Base-by-base conservation (phyloP, 768 basidiomycete species). In the Hericium erinaceus region DNA sequence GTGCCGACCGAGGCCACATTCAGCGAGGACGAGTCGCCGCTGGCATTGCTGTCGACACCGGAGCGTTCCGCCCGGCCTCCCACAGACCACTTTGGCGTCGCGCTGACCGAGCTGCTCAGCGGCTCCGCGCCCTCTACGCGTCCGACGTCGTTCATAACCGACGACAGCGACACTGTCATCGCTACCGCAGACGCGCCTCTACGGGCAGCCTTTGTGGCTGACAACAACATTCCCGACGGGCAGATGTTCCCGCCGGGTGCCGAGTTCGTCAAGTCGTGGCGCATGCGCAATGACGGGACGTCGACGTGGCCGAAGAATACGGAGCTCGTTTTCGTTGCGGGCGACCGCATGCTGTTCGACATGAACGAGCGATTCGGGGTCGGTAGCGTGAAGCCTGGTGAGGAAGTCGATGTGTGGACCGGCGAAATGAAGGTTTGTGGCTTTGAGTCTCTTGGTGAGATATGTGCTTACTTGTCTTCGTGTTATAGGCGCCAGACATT, bases 241-340 rank as follows among this genome's bases (percentile, higher is more conserved):
- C 87, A 90, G 22, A 64, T 78, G 52, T 87, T 92, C 66, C 88
- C 89, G 33, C 83, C 89, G 7, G 91, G 91, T 38, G 89, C 88
- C 0, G 88, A 89, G 67, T 94, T 93, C 64, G 80, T 91, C 56
- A 93, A 92, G 70, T 82, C 82, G 20, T 94, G 91, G 91, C 75
- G 77, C 57, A 77, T 92, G 75, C 60, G 75, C 33, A 94, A 94
- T 64, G 78, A 78, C 62, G 84, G 89, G 15, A 65, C 63, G 13
- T 56, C 68, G 5, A 76, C 82, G 18, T 93, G 89, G 90, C 87
- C 87, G 0, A 75, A 78, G 26, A 70, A 73, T 12, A 90, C 90
- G 0, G 77, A 83, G 64, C 69, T 93, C 16, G 77, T 80, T 10
- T 92, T 84, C 63, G 81, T 87, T 48, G 87, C 82, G 9, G 91